phyloP scores from a whole-genome alignment of 441 rosid species.

The Biscutella laevigata region DNA sequence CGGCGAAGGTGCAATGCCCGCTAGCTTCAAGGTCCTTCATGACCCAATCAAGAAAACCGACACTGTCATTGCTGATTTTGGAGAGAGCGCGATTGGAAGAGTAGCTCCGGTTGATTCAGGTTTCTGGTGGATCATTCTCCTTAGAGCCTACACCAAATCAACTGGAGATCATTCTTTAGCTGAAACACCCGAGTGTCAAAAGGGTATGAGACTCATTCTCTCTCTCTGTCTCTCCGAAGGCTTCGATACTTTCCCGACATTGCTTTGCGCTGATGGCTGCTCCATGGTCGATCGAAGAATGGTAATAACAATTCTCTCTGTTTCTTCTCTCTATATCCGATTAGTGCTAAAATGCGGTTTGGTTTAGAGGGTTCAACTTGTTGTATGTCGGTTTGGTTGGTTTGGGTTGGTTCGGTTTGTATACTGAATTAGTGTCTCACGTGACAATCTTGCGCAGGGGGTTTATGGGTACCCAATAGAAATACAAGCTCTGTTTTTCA shows the following conservation, averaged over 20 bases:
- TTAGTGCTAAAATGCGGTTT: too few species aligned
- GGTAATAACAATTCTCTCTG: neutral
- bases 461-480: constrained; percentile 29
- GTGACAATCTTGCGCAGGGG: constrained; percentile 10
- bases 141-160: constrained; percentile 27
- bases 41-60: constrained; percentile 22
- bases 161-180: constrained; percentile 25
- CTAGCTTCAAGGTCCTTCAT: constrained; percentile 29
- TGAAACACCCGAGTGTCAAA: constrained; percentile 26
- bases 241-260: constrained; percentile 27
- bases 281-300: constrained; percentile 29
- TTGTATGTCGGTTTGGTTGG: too few species aligned
- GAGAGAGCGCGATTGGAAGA: constrained; percentile 29
- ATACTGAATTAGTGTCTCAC: neutral
- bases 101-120: constrained; percentile 34
- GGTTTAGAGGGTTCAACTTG: neutral
- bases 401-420: neutral
- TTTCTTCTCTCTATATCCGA: neutral
- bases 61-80: constrained; percentile 25
- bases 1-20: constrained; percentile 28
- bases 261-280: constrained; percentile 31
- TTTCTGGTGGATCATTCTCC: constrained; percentile 32
- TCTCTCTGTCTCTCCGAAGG: constrained; percentile 30
- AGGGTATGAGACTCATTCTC: constrained; percentile 27
- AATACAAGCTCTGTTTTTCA: constrained; percentile 30